phyloP scores from a whole-genome alignment of 495 filamentous ascomycete species.

The Podospora australis region DNA sequence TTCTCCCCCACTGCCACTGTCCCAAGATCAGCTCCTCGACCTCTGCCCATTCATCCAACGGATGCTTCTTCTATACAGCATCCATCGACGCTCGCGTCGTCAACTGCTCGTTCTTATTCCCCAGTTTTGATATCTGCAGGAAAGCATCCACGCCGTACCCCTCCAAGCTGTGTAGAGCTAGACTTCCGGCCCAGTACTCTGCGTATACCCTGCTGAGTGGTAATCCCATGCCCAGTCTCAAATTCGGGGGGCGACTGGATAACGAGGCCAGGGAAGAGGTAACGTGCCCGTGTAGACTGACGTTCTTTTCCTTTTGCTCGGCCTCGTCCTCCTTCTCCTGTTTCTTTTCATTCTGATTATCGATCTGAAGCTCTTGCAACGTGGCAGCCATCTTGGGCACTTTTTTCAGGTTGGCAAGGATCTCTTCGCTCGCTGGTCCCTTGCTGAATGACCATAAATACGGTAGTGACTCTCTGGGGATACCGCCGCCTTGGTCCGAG shows the following conservation, averaged over 20 bases:
- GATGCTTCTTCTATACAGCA: conserved; percentile 71
- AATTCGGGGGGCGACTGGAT: conserved; percentile 74
- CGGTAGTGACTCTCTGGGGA: conserved; percentile 76
- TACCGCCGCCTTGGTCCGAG: conserved; percentile 90
- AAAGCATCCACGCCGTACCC: conserved; percentile 98
- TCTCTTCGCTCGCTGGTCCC: conserved; percentile 64
- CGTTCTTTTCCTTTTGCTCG: neutral
- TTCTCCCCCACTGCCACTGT: no score
- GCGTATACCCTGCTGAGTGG: conserved; percentile 94
- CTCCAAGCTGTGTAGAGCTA: conserved; percentile 89
- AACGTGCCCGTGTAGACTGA: conserved; percentile 16
- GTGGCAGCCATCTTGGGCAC: conserved; percentile 94
- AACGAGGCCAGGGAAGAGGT: conserved; percentile 69
- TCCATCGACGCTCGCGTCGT: conserved; percentile 84
- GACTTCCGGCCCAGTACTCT: conserved; percentile 94
- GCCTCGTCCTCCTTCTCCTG: neutral
- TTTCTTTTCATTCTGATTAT: conserved; percentile 1
- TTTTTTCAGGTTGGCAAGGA: conserved; percentile 72
- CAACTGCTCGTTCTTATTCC: conserved; percentile 97
- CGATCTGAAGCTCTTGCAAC: conserved; percentile 68
- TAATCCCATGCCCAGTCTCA: conserved; percentile 87
- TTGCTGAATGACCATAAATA: conserved; percentile 96
- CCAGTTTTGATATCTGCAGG: conserved; percentile 91
- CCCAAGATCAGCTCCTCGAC: no score
- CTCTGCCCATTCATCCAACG: no score